Conservation (phyloP, 2,329 filamentous ascomycete species). For the Eutypella sp. region DNA sequence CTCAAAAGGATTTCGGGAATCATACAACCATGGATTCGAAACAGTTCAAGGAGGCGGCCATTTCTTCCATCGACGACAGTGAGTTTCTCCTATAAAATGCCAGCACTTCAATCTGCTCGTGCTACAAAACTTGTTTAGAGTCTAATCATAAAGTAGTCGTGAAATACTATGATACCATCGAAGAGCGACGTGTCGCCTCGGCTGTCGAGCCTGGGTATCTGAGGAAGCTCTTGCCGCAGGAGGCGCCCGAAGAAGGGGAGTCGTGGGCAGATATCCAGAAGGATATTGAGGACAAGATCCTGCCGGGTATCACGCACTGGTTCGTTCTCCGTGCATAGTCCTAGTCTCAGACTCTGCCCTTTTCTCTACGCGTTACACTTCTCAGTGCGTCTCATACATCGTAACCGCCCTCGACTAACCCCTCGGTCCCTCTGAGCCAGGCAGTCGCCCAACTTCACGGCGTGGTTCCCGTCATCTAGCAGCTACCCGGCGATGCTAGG, state of each 20-base stretch:
- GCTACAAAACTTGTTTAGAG: conserved; percentile 3
- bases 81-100: conserved; percentile 32
- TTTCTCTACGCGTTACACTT: not conserved
- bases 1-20: no score
- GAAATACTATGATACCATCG: conserved; percentile 74
- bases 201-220: conserved; percentile 82
- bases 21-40: conserved; percentile 64
- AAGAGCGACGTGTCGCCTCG: conserved; percentile 66
- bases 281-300: conserved; percentile 80
- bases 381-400: not conserved
- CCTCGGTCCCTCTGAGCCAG: conserved; percentile 22
- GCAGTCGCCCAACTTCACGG: conserved; percentile 93
- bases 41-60: conserved; percentile 72
- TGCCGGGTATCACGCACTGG: conserved; percentile 91
- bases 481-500: conserved; percentile 83
- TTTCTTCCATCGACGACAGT: conserved; percentile 80
- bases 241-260: conserved; percentile 62
- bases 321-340: conserved; percentile 19
- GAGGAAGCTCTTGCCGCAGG: conserved; percentile 66
- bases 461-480: conserved; percentile 82
- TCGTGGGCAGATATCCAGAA: conserved; percentile 74
- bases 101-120: conserved; percentile 1
- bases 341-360: not conserved
- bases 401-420: not conserved
- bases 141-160: conserved; percentile 54